A percentile compares a stretch with the other conserved stretches of the same genome.
phyloP scores from a whole-genome alignment of 169 alveolate genomes.

The Eimeria falciformis region DNA sequence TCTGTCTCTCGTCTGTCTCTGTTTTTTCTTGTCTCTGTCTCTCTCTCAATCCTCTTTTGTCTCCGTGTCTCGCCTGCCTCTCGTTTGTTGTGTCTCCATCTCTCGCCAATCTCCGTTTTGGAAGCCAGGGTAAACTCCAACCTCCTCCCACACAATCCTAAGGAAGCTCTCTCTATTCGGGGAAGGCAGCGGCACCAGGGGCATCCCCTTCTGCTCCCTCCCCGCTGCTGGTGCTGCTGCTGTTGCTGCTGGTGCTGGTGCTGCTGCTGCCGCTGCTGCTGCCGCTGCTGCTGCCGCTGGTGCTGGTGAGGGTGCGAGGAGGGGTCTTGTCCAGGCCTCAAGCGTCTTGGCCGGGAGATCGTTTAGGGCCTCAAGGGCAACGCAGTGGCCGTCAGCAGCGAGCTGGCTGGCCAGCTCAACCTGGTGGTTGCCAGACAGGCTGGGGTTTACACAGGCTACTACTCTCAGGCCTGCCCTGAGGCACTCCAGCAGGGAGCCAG shows the following conservation, averaged over 20 bases:
- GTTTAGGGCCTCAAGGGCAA: not conserved
- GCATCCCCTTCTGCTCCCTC: constrained; percentile 20
- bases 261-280: not conserved
- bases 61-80: too few relatives aligned
- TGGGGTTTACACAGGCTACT: constrained; percentile 40
- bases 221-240: constrained; percentile 6
- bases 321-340: constrained; percentile 30
- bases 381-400: constrained; percentile 18
- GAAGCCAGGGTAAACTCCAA: not conserved
- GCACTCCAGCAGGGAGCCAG: constrained; percentile 56
- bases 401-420: constrained; percentile 62
- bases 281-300: constrained; percentile 23
- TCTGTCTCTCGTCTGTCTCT: not conserved
- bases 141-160: constrained; percentile 10
- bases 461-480: constrained; percentile 39
- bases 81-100: not conserved
- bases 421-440: constrained; percentile 58
- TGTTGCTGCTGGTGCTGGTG: constrained; percentile 45
- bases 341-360: constrained; percentile 7
- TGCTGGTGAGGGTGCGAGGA: not conserved
- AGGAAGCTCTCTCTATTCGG: not conserved
- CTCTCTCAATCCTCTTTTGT: not conserved
- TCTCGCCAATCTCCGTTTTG: not conserved
- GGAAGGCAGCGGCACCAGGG: constrained; percentile 41
- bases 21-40: not conserved